Evolutionary conservation across 2,329 filamentous ascomycete species (phyloP).

Genomic region (Monilinia fructigena): DNA sequence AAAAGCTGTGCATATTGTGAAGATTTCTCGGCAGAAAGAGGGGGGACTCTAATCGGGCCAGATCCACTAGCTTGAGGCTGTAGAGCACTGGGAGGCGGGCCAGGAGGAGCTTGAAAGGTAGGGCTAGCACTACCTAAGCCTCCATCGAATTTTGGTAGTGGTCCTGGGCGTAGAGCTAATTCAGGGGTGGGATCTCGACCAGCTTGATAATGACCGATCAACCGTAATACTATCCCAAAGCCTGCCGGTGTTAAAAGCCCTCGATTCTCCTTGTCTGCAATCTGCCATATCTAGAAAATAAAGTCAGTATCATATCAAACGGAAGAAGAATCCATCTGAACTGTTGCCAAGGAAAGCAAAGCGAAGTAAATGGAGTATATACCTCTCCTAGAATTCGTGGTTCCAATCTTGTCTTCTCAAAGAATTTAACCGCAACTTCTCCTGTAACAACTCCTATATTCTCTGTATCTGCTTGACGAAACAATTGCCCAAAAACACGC

Average conservation of each 20-base stretch:
- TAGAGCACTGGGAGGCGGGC: conserved; percentile 44
- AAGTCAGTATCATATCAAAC: neutral
- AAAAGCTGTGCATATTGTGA: conserved; percentile 87
- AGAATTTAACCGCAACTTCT: conserved; percentile 95
- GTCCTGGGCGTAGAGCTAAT: conserved; percentile 79
- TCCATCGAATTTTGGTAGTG: conserved; percentile 90
- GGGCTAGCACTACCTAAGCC: conserved; percentile 46
- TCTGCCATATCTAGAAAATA: conserved; percentile 83
- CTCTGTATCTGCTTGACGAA: conserved; percentile 88
- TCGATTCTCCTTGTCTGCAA: conserved; percentile 94
- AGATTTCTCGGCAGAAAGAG: conserved; percentile 83
- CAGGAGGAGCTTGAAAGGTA: conserved; percentile 51
- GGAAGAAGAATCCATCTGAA: neutral
- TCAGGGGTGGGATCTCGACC: conserved; percentile 78
- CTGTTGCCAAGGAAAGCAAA: conserved; percentile 1
- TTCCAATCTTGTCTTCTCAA: conserved; percentile 89
- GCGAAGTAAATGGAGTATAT: conserved; percentile 14
- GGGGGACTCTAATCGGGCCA: conserved; percentile 80
- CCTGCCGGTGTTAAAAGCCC: conserved; percentile 89
- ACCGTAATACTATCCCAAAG: conserved; percentile 86
- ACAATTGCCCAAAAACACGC: conserved; percentile 87
- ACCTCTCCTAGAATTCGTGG: conserved; percentile 86
- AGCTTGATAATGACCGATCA: conserved; percentile 94
- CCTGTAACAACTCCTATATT: conserved; percentile 91
- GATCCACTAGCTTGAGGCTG: conserved; percentile 60